Percentiles rank a stretch among this genome's conserved stretches.
Evolutionary conservation across 495 filamentous ascomycete genomes (phyloP).

Genomic region (Podospora tetraspora): DNA sequence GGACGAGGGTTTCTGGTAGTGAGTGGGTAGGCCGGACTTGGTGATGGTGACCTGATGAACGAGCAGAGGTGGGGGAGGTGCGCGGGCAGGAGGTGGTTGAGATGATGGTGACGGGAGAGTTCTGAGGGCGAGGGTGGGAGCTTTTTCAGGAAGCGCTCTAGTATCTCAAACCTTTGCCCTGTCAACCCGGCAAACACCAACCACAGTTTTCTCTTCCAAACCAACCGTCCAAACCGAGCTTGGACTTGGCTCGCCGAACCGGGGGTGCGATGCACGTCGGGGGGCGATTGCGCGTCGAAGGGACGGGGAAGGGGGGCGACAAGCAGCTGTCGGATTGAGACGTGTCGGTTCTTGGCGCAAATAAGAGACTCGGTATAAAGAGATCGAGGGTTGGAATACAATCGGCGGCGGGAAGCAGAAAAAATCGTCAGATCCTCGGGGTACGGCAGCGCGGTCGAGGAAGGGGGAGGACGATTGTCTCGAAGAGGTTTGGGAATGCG

Average conservation of each 20-base stretch:
- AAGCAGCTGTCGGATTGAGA: neutral
- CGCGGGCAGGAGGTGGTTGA: conserved; percentile 4
- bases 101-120: conserved; percentile 7
- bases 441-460: neutral
- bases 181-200: conserved; percentile 27
- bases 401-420: neutral
- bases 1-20: conserved; percentile 16
- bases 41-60: conserved; percentile 14
- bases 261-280: neutral
- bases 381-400: neutral
- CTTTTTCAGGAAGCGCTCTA: conserved; percentile 24
- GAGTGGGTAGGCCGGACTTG: conserved; percentile 9
- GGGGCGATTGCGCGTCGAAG: neutral
- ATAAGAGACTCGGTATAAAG: conserved; percentile 10
- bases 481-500: conserved; percentile 26
- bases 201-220: conserved; percentile 17
- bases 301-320: neutral
- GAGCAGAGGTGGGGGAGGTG: conserved; percentile 13
- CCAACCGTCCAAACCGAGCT: conserved; percentile 6
- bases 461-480: conserved; percentile 22
- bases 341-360: neutral
- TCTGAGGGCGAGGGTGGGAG: conserved; percentile 20
- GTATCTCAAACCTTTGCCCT: conserved; percentile 36
- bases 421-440: neutral
- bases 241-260: neutral